phyloP scores from a whole-genome alignment of 148 eudicot genomes.

The Polygonum aviculare region DNA sequence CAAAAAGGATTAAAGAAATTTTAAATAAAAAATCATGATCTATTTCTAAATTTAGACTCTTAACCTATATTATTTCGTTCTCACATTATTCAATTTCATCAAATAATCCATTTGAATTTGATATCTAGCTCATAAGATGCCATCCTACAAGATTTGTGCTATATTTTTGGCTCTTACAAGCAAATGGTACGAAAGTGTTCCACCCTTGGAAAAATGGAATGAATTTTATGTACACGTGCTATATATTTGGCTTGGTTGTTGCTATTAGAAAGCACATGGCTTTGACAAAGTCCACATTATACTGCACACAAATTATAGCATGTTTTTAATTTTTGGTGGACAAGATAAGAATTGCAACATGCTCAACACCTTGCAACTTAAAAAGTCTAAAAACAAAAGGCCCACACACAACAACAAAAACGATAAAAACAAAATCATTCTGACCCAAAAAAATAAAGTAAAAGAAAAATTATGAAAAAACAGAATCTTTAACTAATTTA shows the following conservation, averaged over 20 bases:
- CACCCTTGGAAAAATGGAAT: not conserved
- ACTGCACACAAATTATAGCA: not conserved
- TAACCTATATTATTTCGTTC: too few species aligned
- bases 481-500: not conserved
- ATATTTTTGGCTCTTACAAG: not conserved
- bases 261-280: not conserved
- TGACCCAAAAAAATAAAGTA: too few species aligned
- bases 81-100: too few species aligned
- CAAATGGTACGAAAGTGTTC: not conserved
- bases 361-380: not conserved
- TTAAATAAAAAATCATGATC: too few species aligned
- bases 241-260: too few species aligned
- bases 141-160: too few species aligned
- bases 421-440: not conserved
- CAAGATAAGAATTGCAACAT: not conserved
- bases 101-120: too few species aligned
- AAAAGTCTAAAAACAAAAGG: constrained; percentile 5
- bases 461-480: not conserved
- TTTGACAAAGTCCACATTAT: not conserved
- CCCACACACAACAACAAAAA: not conserved
- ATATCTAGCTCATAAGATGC: too few species aligned
- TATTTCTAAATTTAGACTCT: too few species aligned
- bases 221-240: too few species aligned
- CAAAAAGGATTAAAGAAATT: too few species aligned
- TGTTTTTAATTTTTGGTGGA: not conserved